phyloP scores from a whole-genome alignment of 2,329 filamentous ascomycete genomes.

The Trichoderma koningii region DNA sequence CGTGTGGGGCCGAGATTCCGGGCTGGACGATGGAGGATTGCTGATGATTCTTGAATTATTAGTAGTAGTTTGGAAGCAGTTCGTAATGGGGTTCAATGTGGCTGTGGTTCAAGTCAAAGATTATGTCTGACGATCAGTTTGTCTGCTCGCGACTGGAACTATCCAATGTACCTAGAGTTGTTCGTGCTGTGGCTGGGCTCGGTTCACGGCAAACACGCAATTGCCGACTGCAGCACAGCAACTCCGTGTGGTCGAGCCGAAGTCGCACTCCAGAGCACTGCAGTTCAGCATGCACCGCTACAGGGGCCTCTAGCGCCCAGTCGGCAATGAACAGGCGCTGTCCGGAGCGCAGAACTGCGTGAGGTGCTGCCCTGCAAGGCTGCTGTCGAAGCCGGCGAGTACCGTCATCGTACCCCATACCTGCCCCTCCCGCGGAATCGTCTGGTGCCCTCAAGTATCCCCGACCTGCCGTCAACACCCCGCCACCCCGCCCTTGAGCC shows the following conservation, averaged over 20 bases:
- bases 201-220: no score
- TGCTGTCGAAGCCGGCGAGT: background rate
- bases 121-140: no score
- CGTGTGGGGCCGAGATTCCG: conserved; percentile 27
- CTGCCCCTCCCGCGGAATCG: background rate
- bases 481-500: background rate
- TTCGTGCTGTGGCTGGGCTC: no score
- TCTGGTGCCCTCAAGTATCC: background rate
- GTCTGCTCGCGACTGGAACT: no score
- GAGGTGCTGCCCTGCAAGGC: background rate
- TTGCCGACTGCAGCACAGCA: no score
- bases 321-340: background rate
- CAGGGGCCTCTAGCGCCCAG: background rate
- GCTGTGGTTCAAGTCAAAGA: no score
- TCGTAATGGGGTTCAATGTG: background rate
- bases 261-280: no score
- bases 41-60: background rate
- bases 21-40: background rate
- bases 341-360: background rate
- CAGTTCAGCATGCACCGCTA: background rate
- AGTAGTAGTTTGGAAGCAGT: background rate
- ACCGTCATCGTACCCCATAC: background rate
- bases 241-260: no score
- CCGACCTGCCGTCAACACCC: background rate
- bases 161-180: no score